Conservation (phyloP, 345 rosid genomes). For the Dimocarpus longan region DNA sequence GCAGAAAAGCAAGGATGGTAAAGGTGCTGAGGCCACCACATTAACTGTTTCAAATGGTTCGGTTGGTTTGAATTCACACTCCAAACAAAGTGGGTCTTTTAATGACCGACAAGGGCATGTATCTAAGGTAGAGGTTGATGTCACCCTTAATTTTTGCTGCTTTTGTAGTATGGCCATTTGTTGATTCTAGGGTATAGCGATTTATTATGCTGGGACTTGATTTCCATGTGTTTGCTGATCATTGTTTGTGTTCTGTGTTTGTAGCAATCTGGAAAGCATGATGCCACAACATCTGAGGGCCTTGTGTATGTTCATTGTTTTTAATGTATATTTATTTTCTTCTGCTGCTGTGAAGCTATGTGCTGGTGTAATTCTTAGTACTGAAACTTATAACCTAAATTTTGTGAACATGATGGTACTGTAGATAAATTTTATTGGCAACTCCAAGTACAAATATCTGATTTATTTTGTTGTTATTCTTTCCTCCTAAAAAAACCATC, state of each 20-base stretch:
- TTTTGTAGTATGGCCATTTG: constrained; percentile 7
- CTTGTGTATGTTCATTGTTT: constrained; percentile 46
- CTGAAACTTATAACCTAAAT: not conserved
- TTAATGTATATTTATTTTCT: not conserved
- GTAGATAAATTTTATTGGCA: not conserved
- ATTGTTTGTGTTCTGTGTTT: constrained; percentile 32
- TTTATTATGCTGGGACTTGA: constrained; percentile 2
- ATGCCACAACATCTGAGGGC: constrained; percentile 46
- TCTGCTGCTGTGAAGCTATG: not conserved
- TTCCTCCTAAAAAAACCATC: too few relatives aligned
- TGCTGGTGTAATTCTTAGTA: not conserved
- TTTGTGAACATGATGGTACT: constrained; percentile 1
- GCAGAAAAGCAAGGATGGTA: constrained; percentile 53
- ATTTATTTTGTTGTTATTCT: too few relatives aligned
- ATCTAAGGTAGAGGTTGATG: constrained; percentile 45
- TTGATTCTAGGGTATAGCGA: not conserved
- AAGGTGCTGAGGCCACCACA: constrained; percentile 33
- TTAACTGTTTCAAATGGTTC: constrained; percentile 57
- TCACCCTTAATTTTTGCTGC: constrained; percentile 2
- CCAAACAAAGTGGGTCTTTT: constrained; percentile 52
- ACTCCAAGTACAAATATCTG: not conserved
- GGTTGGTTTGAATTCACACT: constrained; percentile 36
- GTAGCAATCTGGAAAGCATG: constrained; percentile 64
- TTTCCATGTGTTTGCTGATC: constrained; percentile 30
- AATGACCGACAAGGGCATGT: constrained; percentile 49